phyloP scores from a whole-genome alignment of 192 early-diverging fungal species.

The Backusella psychrophila region DNA sequence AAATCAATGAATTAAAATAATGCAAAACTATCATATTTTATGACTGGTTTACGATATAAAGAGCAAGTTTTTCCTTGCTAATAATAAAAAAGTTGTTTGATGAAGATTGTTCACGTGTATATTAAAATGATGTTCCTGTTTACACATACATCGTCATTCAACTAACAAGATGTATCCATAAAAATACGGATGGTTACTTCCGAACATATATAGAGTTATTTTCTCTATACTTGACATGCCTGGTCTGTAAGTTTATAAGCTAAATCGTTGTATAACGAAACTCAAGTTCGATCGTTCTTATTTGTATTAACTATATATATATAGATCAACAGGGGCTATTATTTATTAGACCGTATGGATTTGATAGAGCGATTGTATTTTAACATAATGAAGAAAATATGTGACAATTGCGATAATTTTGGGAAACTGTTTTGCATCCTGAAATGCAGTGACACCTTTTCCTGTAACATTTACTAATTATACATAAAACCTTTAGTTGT shows the following conservation, averaged over 20 bases:
- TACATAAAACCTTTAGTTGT: background rate
- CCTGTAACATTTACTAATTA: background rate
- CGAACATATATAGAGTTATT: background rate
- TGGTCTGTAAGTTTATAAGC: background rate
- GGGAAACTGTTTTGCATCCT: background rate
- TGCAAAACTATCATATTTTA: too few relatives aligned
- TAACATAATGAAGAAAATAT: background rate
- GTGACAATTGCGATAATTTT: background rate
- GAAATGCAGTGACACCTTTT: background rate
- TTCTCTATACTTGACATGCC: background rate
- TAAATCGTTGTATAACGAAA: background rate
- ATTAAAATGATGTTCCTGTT: background rate
- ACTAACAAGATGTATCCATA: background rate
- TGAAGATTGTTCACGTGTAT: background rate
- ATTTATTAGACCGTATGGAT: background rate
- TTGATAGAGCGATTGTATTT: background rate
- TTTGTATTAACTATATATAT: background rate
- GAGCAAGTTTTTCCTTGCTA: background rate
- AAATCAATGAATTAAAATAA: too few relatives aligned
- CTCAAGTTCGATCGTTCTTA: background rate
- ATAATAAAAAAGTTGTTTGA: too few relatives aligned
- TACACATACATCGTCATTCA: background rate
- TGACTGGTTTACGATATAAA: too few relatives aligned
- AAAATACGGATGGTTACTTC: background rate
- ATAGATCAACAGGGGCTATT: background rate